Percentiles rank a stretch among this genome's conserved stretches.
These are phyloP conservation scores for Diatrype stigma DNA, from an alignment of 2,329 filamentous ascomycete species.

Conservation along the genomic window DNA sequence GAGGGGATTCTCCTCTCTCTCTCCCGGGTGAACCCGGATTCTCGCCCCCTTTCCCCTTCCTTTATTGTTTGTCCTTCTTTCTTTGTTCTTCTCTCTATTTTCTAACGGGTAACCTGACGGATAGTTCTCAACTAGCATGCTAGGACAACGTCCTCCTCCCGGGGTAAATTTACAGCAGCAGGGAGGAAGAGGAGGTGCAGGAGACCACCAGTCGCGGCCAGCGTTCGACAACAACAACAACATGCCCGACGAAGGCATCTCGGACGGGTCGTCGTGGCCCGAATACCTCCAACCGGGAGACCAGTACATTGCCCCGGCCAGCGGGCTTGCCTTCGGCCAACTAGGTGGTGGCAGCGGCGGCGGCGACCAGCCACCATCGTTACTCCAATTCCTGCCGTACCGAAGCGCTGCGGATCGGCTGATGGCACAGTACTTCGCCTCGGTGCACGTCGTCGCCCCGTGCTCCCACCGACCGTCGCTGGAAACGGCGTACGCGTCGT, in stretches of 20 bases:
- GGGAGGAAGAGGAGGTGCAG: too few relatives aligned
- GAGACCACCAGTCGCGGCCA: too few relatives aligned
- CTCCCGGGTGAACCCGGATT: too few relatives aligned
- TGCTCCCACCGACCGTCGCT: slow-evolving; percentile 65
- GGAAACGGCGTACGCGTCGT: slow-evolving; percentile 57
- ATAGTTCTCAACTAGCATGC: slow-evolving; percentile 33
- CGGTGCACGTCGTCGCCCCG: slow-evolving; percentile 65
- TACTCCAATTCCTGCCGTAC: slow-evolving; percentile 60
- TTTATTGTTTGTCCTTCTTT: too few relatives aligned
- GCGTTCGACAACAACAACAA: slow-evolving; percentile 19
- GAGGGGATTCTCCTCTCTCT: too few relatives aligned
- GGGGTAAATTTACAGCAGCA: slow-evolving; percentile 13
- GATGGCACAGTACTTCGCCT: slow-evolving; percentile 61
- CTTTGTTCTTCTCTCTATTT: too few relatives aligned
- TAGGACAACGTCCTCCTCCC: slow-evolving; percentile 16
- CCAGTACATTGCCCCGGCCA: slow-evolving; percentile 64
- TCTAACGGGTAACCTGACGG: slow-evolving; percentile 3
- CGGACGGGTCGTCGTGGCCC: slow-evolving; percentile 29
- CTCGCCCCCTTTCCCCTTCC: background rate
- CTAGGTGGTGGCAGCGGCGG: too few relatives aligned
- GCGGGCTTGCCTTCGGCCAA: slow-evolving; percentile 62
- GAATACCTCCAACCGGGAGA: slow-evolving; percentile 61
- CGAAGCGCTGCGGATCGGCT: slow-evolving; percentile 56
- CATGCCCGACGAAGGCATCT: slow-evolving; percentile 15
- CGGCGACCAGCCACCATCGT: slow-evolving; percentile 42